phyloP scores from a whole-genome alignment of 345 rosid species.

The Citrus inodora region DNA sequence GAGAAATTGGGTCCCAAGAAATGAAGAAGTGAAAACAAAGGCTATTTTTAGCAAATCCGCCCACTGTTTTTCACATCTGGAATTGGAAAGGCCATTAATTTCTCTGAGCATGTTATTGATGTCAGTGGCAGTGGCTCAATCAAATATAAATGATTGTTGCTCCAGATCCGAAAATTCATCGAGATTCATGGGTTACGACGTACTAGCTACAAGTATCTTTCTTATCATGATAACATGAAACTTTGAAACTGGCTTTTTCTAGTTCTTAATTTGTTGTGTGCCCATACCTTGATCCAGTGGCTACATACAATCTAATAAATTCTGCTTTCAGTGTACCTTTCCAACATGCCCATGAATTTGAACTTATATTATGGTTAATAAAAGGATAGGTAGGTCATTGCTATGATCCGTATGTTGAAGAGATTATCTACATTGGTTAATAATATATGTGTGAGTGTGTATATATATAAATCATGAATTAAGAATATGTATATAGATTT shows the following conservation, averaged over 20 bases:
- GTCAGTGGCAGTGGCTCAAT: neutral
- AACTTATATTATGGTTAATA: neutral
- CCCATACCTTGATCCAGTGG: neutral
- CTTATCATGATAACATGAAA: conserved; percentile 4
- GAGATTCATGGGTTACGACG: neutral
- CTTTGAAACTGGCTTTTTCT: neutral
- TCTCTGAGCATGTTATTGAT: neutral
- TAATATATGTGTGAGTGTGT: too few relatives aligned
- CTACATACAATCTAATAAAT: neutral
- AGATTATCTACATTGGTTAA: too few relatives aligned
- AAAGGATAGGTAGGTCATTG: neutral
- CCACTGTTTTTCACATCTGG: conserved; percentile 7
- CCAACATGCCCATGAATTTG: neutral
- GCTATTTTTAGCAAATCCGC: neutral
- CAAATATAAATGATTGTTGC: neutral
- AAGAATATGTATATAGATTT: too few relatives aligned
- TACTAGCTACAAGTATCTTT: neutral
- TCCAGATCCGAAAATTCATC: too few relatives aligned
- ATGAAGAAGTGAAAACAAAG: neutral
- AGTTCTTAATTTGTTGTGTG: neutral
- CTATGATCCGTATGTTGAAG: neutral
- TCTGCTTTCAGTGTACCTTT: neutral
- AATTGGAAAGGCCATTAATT: neutral
- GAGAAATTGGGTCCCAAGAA: neutral
- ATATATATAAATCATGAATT: too few relatives aligned